These are phyloP conservation scores for Trametes sanguinea DNA, from an alignment of 768 basidiomycete species.

Conservation along the genomic window DNA sequence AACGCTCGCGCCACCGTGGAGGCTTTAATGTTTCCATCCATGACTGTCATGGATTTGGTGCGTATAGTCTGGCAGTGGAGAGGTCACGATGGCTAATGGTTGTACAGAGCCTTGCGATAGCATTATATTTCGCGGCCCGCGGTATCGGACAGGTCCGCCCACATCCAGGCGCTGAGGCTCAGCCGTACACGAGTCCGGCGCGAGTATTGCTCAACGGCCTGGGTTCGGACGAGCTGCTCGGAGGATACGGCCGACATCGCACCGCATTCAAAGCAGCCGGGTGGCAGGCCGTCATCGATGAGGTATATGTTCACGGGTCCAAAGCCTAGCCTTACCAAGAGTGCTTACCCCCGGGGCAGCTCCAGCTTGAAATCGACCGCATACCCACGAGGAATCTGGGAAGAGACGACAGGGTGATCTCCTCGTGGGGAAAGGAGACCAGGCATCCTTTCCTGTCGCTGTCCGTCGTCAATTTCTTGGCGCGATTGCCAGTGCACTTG, in stretches of 20 bases:
- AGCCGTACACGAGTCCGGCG: conserved; percentile 70
- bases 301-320: conserved; percentile 49
- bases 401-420: conserved; percentile 91
- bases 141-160: conserved; percentile 64
- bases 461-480: conserved; percentile 73
- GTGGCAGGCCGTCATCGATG: conserved; percentile 78
- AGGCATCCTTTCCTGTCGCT: conserved; percentile 91
- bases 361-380: conserved; percentile 86
- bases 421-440: conserved; percentile 89
- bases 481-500: conserved; percentile 72
- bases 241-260: conserved; percentile 90
- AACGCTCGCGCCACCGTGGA: conserved; percentile 56
- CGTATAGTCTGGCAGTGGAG: conserved; percentile 25
- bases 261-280: conserved; percentile 65
- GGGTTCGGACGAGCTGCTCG: conserved; percentile 93
- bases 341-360: conserved; percentile 42
- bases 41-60: conserved; percentile 91
- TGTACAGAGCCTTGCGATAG: conserved; percentile 81
- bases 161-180: conserved; percentile 37
- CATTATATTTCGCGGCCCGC: conserved; percentile 90
- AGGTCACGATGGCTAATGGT: neutral
- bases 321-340: neutral
- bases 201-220: conserved; percentile 87
- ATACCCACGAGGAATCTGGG: conserved; percentile 90
- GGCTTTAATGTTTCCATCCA: conserved; percentile 73